phyloP scores from a whole-genome alignment of 2,329 filamentous ascomycete species.

The Exophiala sp. region DNA sequence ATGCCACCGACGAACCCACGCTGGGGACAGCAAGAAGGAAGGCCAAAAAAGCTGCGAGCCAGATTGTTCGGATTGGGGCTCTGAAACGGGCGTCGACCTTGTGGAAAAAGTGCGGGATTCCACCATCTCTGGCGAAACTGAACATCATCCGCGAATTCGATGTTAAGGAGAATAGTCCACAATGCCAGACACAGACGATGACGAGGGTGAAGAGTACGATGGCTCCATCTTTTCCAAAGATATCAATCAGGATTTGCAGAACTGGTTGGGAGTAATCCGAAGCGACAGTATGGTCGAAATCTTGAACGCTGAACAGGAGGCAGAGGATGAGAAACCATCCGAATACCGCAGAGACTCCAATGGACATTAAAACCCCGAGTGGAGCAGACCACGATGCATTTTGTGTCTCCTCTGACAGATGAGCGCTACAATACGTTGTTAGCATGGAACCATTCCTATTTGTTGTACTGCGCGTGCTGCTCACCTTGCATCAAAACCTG shows the following conservation, averaged over 20 bases:
- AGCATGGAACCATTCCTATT: background rate
- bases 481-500: slow-evolving; percentile 30
- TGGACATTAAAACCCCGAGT: slow-evolving; percentile 56
- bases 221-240: slow-evolving; percentile 55
- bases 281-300: slow-evolving; percentile 50
- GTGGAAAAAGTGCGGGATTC: slow-evolving; percentile 55
- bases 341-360: slow-evolving; percentile 55
- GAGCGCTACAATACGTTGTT: slow-evolving; percentile 37
- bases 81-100: slow-evolving; percentile 50
- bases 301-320: slow-evolving; percentile 58
- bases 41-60: slow-evolving; percentile 53
- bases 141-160: slow-evolving; percentile 66
- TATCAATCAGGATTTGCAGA: slow-evolving; percentile 57
- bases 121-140: slow-evolving; percentile 65
- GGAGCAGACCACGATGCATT: slow-evolving; percentile 57
- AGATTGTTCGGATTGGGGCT: slow-evolving; percentile 49
- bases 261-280: slow-evolving; percentile 52
- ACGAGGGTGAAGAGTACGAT: slow-evolving; percentile 55
- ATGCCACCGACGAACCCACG: slow-evolving; percentile 54
- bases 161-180: slow-evolving; percentile 57
- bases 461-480: background rate
- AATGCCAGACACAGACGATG: slow-evolving; percentile 61
- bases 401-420: slow-evolving; percentile 56
- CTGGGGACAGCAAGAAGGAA: slow-evolving; percentile 57
- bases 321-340: slow-evolving; percentile 59